A percentile compares a stretch with the other conserved stretches of the same genome.
Evolutionary conservation across 2,329 filamentous ascomycete species (phyloP).

Genomic region (Sordariomycetes sp.): DNA sequence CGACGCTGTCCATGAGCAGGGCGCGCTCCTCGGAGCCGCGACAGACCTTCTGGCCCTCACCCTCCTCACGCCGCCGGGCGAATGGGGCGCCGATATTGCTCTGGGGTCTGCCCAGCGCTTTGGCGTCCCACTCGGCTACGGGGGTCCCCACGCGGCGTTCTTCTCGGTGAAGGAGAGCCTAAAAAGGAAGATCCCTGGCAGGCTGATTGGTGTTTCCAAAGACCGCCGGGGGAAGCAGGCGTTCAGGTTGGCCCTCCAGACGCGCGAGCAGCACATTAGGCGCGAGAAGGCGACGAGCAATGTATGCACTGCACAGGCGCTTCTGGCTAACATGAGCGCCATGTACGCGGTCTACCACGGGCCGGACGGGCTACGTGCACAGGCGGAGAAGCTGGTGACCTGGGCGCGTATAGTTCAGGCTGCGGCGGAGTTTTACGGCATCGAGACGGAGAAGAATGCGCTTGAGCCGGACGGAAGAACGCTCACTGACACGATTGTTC

Average conservation of each 20-base stretch:
- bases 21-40: constrained; percentile 73
- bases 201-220: constrained; percentile 83
- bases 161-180: constrained; percentile 85
- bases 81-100: constrained; percentile 90
- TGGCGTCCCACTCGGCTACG: constrained; percentile 83
- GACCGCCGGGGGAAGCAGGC: constrained; percentile 76
- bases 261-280: constrained; percentile 90
- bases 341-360: constrained; percentile 94
- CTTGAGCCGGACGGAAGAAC: constrained; percentile 45
- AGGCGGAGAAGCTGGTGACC: constrained; percentile 67
- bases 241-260: constrained; percentile 78
- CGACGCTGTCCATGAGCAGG: constrained; percentile 65
- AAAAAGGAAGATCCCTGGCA: constrained; percentile 89
- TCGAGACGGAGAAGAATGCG: constrained; percentile 48
- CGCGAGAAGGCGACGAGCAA: constrained; percentile 97
- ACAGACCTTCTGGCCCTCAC: constrained; percentile 86
- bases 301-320: constrained; percentile 88
- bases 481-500: constrained; percentile 72
- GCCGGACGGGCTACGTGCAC: constrained; percentile 68
- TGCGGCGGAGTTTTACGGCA: constrained; percentile 51
- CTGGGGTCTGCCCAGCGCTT: constrained; percentile 89
- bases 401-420: constrained; percentile 60
- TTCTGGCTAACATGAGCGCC: constrained; percentile 91
- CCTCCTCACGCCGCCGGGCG: constrained; percentile 76
- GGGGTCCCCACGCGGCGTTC: constrained; percentile 94